These are phyloP conservation scores for Trametes elegans DNA, from an alignment of 768 basidiomycete genomes.

Conservation along the genomic window DNA sequence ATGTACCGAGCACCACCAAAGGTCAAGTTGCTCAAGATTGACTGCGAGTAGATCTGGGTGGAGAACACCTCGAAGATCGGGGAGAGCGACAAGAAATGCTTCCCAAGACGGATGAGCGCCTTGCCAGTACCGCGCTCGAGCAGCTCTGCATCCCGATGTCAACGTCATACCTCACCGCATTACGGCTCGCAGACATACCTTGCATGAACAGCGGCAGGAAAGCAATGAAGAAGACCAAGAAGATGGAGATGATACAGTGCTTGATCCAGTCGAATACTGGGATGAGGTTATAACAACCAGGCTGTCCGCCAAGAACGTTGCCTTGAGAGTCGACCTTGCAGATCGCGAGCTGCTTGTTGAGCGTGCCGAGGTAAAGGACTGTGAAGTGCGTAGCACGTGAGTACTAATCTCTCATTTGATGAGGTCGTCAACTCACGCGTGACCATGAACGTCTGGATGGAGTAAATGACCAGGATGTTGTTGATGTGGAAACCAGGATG, in stretches of 20 bases:
- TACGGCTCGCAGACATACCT: conserved; percentile 50
- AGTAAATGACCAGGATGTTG: conserved; percentile 98
- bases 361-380: conserved; percentile 94
- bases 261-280: conserved; percentile 99
- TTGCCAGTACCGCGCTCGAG: conserved; percentile 95
- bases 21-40: conserved; percentile 93
- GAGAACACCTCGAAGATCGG: conserved; percentile 99
- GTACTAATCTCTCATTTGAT: neutral
- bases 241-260: conserved; percentile 94
- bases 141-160: conserved; percentile 56
- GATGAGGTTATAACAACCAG: conserved; percentile 93
- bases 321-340: conserved; percentile 82
- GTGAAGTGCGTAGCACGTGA: conserved; percentile 1
- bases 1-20: conserved; percentile 99
- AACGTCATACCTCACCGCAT: neutral
- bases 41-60: conserved; percentile 96
- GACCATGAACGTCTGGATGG: conserved; percentile 97
- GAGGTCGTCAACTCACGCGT: conserved; percentile 57
- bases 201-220: conserved; percentile 96
- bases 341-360: conserved; percentile 90
- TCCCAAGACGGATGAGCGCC: conserved; percentile 88
- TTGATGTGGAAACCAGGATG: conserved; percentile 99
- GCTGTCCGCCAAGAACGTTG: conserved; percentile 79
- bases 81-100: conserved; percentile 96
- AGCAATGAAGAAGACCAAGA: conserved; percentile 98